Base-by-base conservation (phyloP, 495 filamentous ascomycete genomes). In the Penicillium coffeae region DNA sequence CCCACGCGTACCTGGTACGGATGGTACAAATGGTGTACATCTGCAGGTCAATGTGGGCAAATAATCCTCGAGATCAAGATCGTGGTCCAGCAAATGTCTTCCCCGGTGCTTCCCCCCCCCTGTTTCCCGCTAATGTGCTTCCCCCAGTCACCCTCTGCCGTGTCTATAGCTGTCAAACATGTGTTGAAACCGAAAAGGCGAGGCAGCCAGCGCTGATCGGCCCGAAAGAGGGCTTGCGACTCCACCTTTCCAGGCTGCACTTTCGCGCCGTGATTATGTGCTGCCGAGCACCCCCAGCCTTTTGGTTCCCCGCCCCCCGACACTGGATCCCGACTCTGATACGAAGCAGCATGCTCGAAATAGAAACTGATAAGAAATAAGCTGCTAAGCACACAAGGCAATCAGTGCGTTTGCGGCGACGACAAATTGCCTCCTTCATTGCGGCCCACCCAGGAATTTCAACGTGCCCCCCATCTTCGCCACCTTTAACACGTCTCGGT, bases 401-500 rank as follows among this genome's bases (percentile, higher is more conserved):
- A n/a, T n/a, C n/a, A n/a, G n/a, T n/a, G n/a, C n/a, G n/a, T n/a
- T n/a, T n/a, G n/a, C n/a, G n/a, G n/a, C n/a, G n/a, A n/a, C n/a
- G n/a, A n/a, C n/a, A n/a, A n/a, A n/a, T n/a, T 30, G 25, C 25
- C 10, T 4, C 8, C 12, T 3, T 33, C n/a, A 43, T 12, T 15
- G 27, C 19, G 25, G 5, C 3, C 12, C 25, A 1, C 69, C 71
- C 47, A 89, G 62, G 13, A 84, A 72, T 41, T 78, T 83, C 47
- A 88, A 64, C 48, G 79, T 84, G 64, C 74, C 80, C 20, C 86
- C 86, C 32, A 94, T 61, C 45, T 85, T 89, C 3, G 84, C 85
- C 38, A 96, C 90, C 63, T 87, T 92, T 47, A 89, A 70, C 36
- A 97, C 94, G 70, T 97, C 93, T 45, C 94, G 80, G 75, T 89